Percentiles rank a stretch among this genome's conserved stretches.
phyloP scores from a whole-genome alignment of 345 rosid genomes.

The Eutrema japonicum region DNA sequence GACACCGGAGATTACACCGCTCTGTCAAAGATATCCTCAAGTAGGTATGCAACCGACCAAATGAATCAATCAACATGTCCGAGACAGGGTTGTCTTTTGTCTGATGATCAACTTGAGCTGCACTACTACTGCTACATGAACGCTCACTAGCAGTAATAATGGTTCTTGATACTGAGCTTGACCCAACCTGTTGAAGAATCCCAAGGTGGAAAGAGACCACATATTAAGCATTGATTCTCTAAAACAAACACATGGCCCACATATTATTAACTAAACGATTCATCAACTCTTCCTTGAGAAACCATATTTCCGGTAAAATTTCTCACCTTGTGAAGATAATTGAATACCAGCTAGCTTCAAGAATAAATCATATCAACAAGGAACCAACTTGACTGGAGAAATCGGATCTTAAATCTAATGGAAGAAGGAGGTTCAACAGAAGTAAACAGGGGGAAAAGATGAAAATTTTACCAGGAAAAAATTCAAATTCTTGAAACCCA shows the following conservation, averaged over 20 bases:
- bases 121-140: constrained; percentile 29
- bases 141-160: constrained; percentile 34
- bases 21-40: constrained; percentile 91
- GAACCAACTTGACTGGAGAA: constrained; percentile 19
- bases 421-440: not conserved
- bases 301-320: not conserved
- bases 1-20: constrained; percentile 93
- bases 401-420: constrained; percentile 3
- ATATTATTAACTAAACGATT: not conserved
- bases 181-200: constrained; percentile 44
- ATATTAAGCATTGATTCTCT: constrained; percentile 23
- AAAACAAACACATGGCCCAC: not conserved
- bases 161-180: constrained; percentile 32
- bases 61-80: constrained; percentile 84
- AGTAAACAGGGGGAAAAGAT: not conserved
- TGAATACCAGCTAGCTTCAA: constrained; percentile 1
- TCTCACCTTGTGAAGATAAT: not conserved
- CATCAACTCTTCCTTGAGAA: not conserved
- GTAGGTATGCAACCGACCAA: constrained; percentile 89
- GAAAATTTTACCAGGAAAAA: constrained; percentile 37
- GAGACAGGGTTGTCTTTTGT: constrained; percentile 52
- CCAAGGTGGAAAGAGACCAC: constrained; percentile 9
- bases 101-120: constrained; percentile 48
- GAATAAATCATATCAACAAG: constrained; percentile 6
- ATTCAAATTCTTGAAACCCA: constrained; percentile 42